Evolutionary conservation across 495 filamentous ascomycete species (phyloP).

Genomic region (Podospora tetraspora): DNA sequence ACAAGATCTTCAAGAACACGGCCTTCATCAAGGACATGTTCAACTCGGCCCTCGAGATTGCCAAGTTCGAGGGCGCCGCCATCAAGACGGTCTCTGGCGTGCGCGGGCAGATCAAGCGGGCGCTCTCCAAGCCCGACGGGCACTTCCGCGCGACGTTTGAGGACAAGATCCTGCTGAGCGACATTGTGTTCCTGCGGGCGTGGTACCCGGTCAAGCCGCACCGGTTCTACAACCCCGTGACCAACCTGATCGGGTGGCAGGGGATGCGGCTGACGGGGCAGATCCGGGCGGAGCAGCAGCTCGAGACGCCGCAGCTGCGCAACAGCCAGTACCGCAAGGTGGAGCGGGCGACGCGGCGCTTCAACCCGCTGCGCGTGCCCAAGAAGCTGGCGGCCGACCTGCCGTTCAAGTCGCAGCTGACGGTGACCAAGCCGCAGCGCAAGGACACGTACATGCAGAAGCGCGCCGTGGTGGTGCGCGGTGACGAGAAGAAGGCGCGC

Average conservation of each 20-base stretch:
- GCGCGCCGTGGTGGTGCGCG: constrained; percentile 72
- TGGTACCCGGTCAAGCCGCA: constrained; percentile 96
- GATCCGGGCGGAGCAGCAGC: constrained; percentile 68
- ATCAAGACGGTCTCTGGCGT: constrained; percentile 95
- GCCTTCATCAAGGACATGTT: constrained; percentile 99
- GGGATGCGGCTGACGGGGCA: constrained; percentile 93
- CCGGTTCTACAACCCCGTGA: constrained; percentile 94
- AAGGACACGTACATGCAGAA: constrained; percentile 89
- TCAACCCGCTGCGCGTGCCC: constrained; percentile 90
- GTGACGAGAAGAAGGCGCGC: constrained; percentile 81
- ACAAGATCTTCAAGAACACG: constrained; percentile 99
- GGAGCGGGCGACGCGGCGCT: constrained; percentile 74
- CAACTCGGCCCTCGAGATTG: constrained; percentile 81
- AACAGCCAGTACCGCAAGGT: constrained; percentile 80
- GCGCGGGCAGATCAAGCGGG: constrained; percentile 92
- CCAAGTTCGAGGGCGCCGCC: constrained; percentile 94
- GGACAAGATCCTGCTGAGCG: constrained; percentile 93
- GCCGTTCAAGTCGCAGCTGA: constrained; percentile 89
- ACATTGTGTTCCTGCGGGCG: constrained; percentile 90
- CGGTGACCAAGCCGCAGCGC: constrained; percentile 69
- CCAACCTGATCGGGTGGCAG: constrained; percentile 83
- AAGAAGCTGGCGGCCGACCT: constrained; percentile 76
- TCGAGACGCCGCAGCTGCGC: constrained; percentile 69
- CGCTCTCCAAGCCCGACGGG: constrained; percentile 84
- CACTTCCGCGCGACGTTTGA: constrained; percentile 96